Conservation (phyloP, 2,329 filamentous ascomycete species). For the Penicillium sp. region DNA sequence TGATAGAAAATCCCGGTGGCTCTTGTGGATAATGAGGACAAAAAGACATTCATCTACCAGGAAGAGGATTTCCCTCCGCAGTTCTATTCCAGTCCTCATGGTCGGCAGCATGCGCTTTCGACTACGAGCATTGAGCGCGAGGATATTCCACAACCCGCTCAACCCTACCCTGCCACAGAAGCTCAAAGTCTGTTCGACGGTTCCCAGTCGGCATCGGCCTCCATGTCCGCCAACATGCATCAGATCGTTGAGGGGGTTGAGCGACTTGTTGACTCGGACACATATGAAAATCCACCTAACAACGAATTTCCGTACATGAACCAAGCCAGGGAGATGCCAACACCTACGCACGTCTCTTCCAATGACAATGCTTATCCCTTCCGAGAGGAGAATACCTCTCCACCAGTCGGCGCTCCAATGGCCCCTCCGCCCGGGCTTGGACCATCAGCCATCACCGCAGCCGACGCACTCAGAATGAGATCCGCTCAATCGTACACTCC, state of each 20-base stretch:
- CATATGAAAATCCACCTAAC: slow-evolving; percentile 34
- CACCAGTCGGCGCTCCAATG: slow-evolving; percentile 28
- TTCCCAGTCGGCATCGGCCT: slow-evolving; percentile 49
- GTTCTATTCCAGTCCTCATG: slow-evolving; percentile 46
- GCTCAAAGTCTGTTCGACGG: slow-evolving; percentile 33
- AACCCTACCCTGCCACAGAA: slow-evolving; percentile 26
- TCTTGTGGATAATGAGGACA: slow-evolving; percentile 45
- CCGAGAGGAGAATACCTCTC: slow-evolving; percentile 19
- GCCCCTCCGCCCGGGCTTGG: slow-evolving; percentile 35
- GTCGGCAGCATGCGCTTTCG: slow-evolving; percentile 41
- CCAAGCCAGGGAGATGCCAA: slow-evolving; percentile 21
- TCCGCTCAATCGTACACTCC: slow-evolving; percentile 34
- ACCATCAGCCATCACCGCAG: slow-evolving; percentile 21
- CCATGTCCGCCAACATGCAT: slow-evolving; percentile 42
- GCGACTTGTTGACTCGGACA: slow-evolving; percentile 40
- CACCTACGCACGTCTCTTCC: slow-evolving; percentile 24
- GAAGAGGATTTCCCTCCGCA: slow-evolving; percentile 53
- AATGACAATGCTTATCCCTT: slow-evolving; percentile 23
- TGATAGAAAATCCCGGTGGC: slow-evolving; percentile 47
- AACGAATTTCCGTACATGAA: slow-evolving; percentile 30
- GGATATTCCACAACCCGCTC: slow-evolving; percentile 32
- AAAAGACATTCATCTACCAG: slow-evolving; percentile 50
- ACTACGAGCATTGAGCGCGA: slow-evolving; percentile 42
- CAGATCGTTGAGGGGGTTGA: slow-evolving; percentile 41
- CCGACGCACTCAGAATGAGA: slow-evolving; percentile 21